phyloP scores from a whole-genome alignment of 306 rosid genomes.

The Leucaena leucocephala region DNA sequence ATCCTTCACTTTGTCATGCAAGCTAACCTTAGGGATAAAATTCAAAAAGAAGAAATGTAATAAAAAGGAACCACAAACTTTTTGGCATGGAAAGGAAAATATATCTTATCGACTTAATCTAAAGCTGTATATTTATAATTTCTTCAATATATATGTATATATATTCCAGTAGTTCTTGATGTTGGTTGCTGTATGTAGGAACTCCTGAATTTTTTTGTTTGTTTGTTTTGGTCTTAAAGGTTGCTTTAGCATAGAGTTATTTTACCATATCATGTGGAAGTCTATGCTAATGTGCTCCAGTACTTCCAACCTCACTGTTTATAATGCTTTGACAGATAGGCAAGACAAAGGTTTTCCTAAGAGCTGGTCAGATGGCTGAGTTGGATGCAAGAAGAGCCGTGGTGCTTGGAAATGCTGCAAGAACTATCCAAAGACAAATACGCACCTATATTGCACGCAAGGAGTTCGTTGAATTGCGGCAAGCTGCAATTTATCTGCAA shows the following conservation, averaged over 20 bases:
- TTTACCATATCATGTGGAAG: slow-evolving; percentile 8
- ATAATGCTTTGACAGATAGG: slow-evolving; percentile 84
- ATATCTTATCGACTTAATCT: not conserved
- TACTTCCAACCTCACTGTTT: slow-evolving; percentile 38
- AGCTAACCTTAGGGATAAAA: slow-evolving; percentile 4
- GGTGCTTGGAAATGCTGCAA: slow-evolving; percentile 96
- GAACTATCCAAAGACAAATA: slow-evolving; percentile 90
- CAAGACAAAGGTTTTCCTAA: slow-evolving; percentile 82
- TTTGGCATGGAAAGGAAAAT: not conserved
- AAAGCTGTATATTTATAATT: not conserved
- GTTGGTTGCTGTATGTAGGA: not conserved
- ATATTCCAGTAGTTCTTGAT: slow-evolving; percentile 26
- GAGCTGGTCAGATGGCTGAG: slow-evolving; percentile 99
- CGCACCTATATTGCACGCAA: slow-evolving; percentile 92
- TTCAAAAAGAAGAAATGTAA: not conserved
- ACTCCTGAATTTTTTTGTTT: not conserved
- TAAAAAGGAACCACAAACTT: slow-evolving; percentile 16
- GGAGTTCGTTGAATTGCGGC: slow-evolving; percentile 75
- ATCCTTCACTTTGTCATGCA: slow-evolving; percentile 24
- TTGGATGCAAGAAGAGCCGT: slow-evolving; percentile 97
- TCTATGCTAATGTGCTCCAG: slow-evolving; percentile 28
- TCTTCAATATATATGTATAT: slow-evolving; percentile 16
- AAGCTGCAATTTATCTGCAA: slow-evolving; percentile 85
- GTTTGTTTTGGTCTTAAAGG: not conserved
- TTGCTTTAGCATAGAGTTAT: slow-evolving; percentile 27